Evolutionary conservation across 441 rosid species (phyloP).

Genomic region (Adansonia rubrostipa): DNA sequence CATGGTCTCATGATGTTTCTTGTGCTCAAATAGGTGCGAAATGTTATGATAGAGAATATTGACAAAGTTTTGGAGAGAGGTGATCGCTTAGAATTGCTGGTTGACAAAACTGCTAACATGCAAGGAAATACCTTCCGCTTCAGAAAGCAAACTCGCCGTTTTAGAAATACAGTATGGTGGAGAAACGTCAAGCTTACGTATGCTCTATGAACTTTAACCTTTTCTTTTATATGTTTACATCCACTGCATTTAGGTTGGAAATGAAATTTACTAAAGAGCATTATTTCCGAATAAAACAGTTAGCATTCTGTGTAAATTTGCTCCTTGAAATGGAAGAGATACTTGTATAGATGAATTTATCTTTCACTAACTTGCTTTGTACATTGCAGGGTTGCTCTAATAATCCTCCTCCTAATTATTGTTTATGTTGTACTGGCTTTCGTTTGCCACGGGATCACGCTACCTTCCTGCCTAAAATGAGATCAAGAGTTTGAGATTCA

Average conservation of each 20-base stretch:
- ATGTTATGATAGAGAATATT: conserved; percentile 94
- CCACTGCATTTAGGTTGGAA: background rate
- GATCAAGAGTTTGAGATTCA: conserved; percentile 32
- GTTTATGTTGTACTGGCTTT: conserved; percentile 73
- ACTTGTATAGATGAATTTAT: background rate
- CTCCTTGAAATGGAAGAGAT: background rate
- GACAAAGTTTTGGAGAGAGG: conserved; percentile 94
- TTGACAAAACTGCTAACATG: conserved; percentile 92
- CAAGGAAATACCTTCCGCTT: conserved; percentile 98
- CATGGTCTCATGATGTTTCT: background rate
- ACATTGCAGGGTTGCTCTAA: conserved; percentile 62
- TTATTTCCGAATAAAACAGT: background rate
- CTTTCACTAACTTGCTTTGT: conserved; percentile 26
- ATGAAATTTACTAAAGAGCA: background rate
- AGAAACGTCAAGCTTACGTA: conserved; percentile 91
- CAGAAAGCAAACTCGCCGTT: conserved; percentile 91
- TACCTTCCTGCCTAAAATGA: conserved; percentile 76
- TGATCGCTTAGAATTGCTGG: conserved; percentile 90
- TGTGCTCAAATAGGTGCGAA: conserved; percentile 59
- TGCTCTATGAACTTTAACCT: conserved; percentile 30
- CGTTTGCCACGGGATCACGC: conserved; percentile 73
- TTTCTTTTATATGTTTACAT: background rate
- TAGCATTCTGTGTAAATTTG: background rate
- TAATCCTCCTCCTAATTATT: conserved; percentile 61
- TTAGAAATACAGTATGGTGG: conserved; percentile 88